Evolutionary conservation across 2,329 filamentous ascomycete species (phyloP), one percentile per base, ranked within the genome.

Genomic region (Aspergillus sp.): DNA sequence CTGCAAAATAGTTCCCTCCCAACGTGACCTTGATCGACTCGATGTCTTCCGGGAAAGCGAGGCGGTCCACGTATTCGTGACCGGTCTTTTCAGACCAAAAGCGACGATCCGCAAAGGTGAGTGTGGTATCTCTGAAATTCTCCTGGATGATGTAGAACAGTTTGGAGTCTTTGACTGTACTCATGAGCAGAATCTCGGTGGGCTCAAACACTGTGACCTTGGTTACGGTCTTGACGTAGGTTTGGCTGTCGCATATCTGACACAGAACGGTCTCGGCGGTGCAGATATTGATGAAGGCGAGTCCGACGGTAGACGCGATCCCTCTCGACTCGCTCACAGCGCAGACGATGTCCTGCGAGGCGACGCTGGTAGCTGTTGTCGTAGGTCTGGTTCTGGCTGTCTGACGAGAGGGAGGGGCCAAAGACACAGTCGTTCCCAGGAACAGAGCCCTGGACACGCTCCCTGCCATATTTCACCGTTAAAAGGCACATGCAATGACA

Each of bases 211-310:
- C 84, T 48, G 83, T 82, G 32, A 97, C 80, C 67, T 96, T 96
- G 70, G 95, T 89, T 26, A 95, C 78, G 0, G 91, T 95, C 65
- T 86, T 87, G 52, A 91, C 86, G 67, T 95, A 97, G 32, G 91
- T 95, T 67, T 96, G 91, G 51, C 87, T 95, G 69, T 97, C 93
- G 65, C 88, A 91, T 58, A 97, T 93, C 65, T 96, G 90, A 65
- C 90, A 95, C 36, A 97, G 79, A 24, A 91, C 84, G 14, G 85
- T 89, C 71, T 96, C 90, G 36, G 88, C 89, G 2, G 89, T 92
- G 40, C 89, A 86, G 3, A 95, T 78, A 64, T 97, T 95, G 65
- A 96, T 79, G 65, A 96, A 92, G 2, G 90, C 89, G 38, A 96
- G 77, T 1, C 93, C 92, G 2, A 97, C 86, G 0, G 86, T 88